phyloP scores from a whole-genome alignment of 768 basidiomycete species.

The Mycena vulgaris region DNA sequence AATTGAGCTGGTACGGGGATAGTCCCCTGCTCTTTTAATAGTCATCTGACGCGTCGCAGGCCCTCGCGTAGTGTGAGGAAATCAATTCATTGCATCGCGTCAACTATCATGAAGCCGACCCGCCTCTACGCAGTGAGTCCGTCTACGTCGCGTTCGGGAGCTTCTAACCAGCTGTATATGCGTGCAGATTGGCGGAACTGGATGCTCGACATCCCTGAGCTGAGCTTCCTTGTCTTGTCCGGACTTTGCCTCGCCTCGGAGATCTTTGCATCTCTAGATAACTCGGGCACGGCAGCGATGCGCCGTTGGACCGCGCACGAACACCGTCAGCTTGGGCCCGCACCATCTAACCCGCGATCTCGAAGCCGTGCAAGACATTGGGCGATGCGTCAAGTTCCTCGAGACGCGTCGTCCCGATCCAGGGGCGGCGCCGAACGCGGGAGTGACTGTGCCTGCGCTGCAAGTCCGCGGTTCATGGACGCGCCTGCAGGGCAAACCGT shows the following conservation, averaged over 20 bases:
- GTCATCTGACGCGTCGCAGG: background rate
- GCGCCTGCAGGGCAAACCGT: conserved; percentile 44
- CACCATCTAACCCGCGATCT: conserved; percentile 33
- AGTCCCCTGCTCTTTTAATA: too few species aligned
- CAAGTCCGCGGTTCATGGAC: conserved; percentile 57
- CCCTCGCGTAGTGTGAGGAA: conserved; percentile 29
- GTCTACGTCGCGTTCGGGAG: background rate
- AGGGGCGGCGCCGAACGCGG: conserved; percentile 3
- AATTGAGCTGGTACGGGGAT: background rate
- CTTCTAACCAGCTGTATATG: background rate
- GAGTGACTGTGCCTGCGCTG: conserved; percentile 35
- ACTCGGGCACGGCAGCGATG: conserved; percentile 12
- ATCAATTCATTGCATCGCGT: background rate
- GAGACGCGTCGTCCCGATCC: conserved; percentile 50
- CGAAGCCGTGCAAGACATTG: conserved; percentile 16
- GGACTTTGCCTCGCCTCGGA: conserved; percentile 21
- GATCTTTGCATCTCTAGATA: conserved; percentile 10
- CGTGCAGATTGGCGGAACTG: conserved; percentile 10
- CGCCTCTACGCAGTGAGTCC: background rate
- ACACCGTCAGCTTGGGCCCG: conserved; percentile 27
- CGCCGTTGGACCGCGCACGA: conserved; percentile 22
- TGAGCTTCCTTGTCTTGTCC: background rate
- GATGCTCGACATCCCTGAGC: background rate
- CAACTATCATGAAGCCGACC: background rate
- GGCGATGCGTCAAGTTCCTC: conserved; percentile 3